A percentile compares a stretch with the other conserved stretches of the same genome.
phyloP scores from a whole-genome alignment of 2,329 filamentous ascomycete species.

The Hymenoscyphus fructigenus region DNA sequence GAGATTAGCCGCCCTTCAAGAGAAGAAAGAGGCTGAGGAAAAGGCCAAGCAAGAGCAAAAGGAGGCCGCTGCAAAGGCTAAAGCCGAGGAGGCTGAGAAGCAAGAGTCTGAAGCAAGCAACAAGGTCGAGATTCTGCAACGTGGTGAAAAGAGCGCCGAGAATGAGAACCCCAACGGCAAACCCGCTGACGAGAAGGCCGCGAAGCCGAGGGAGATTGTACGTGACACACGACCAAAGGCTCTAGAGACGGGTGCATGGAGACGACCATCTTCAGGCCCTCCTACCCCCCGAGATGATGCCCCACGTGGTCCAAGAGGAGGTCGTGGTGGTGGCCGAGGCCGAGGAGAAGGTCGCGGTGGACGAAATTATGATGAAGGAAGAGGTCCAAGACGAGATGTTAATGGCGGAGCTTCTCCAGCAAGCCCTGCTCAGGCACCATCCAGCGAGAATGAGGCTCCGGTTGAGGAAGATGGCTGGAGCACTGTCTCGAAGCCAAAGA shows the following conservation, averaged over 20 bases:
- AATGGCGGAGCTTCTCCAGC: conserved; percentile 48
- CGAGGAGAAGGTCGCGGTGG: conserved; percentile 44
- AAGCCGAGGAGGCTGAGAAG: conserved; percentile 41
- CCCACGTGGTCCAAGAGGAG: conserved; percentile 44
- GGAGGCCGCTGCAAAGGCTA: conserved; percentile 47
- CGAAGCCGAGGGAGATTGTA: conserved; percentile 47
- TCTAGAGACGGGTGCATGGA: conserved; percentile 60
- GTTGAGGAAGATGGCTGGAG: conserved; percentile 64
- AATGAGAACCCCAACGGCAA: conserved; percentile 38
- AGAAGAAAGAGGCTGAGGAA: conserved; percentile 74
- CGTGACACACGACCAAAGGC: conserved; percentile 54
- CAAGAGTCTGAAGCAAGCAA: conserved; percentile 30
- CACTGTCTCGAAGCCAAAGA: conserved; percentile 48
- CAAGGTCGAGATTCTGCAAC: conserved; percentile 36
- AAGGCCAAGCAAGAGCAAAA: conserved; percentile 58
- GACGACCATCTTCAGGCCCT: conserved; percentile 48
- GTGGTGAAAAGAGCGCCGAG: conserved; percentile 33
- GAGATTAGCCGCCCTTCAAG: conserved; percentile 67
- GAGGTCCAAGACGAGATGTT: conserved; percentile 28
- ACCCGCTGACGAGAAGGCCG: conserved; percentile 49
- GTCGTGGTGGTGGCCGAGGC: conserved; percentile 42
- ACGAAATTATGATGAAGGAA: conserved; percentile 31
- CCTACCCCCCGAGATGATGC: conserved; percentile 41
- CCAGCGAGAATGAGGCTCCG: conserved; percentile 37
- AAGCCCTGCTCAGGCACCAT: conserved; percentile 39